Evolutionary conservation across 2,329 filamentous ascomycete species (phyloP), one percentile per base, ranked within the genome.

Genomic region (Fusarium mangiferae): DNA sequence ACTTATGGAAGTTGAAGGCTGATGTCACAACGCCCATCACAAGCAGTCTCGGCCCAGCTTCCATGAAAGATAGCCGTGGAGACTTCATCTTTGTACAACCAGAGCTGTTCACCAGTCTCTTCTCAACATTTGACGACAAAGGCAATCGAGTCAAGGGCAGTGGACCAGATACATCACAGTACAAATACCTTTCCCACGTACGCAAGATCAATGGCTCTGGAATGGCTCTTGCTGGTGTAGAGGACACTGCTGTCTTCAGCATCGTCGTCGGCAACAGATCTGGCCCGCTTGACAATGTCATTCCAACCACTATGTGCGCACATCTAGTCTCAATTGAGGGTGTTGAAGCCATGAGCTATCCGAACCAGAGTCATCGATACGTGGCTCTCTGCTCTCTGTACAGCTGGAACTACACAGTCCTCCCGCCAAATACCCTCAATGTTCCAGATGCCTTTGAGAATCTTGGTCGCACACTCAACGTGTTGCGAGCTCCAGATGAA

Each of bases 261-360:
- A 77, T 86, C 24, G 79, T 85, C 3, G 65, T 86, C 2, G 76
- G 77, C 5, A 68, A 78, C 44, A 79, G 84, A 10, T 75, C 78
- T 2, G 85, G 84, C 0, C 79, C 80, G 0, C 55, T 82, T 1
- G 68, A 79, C 22, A 79, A 72, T 22, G 36, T 28, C 6, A 18
- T 63, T 15, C 79, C 83, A 2, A 74, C 75, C 1, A 70, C 78
- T 1, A 72, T 82, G n/a, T 63, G 70, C 6, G 83, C 76, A 0
- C 84, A 86, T 68, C 78, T 86, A 0, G 76, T 85, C 6, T 82
- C 79, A 0, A 78, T 86, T 11, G 82, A 85, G 58, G 77, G 78
- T 6, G 66, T 84, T 2, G 81, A 82, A 48, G 55, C 64, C 9
- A 81, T 82, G 69, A 49, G n/a, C 0, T 78, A 68, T n/a, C 75